Evolutionary conservation across 495 filamentous ascomycete genomes (phyloP).

Genomic region (Penicillium turbatum): DNA sequence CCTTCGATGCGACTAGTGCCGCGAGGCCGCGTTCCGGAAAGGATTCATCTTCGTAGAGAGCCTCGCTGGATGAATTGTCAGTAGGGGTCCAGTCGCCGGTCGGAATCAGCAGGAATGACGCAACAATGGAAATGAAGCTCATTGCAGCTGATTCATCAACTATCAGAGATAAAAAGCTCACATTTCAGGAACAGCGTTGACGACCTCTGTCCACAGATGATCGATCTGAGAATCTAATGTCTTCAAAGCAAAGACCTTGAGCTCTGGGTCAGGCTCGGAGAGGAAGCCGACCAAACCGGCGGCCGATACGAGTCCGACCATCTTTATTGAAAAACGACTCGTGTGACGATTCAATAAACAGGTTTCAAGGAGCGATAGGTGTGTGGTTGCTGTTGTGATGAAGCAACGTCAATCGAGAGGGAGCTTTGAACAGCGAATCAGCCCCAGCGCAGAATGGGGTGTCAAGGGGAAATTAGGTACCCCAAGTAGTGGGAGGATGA

Average conservation of each 20-base stretch:
- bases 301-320: slow-evolving; percentile 93
- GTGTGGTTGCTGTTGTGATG: slow-evolving; percentile 32
- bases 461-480: slow-evolving; percentile 6
- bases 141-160: neutral
- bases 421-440: slow-evolving; percentile 30
- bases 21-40: slow-evolving; percentile 94
- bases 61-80: slow-evolving; percentile 62
- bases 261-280: slow-evolving; percentile 85
- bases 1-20: slow-evolving; percentile 90
- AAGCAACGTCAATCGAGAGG: slow-evolving; percentile 37
- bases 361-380: slow-evolving; percentile 15
- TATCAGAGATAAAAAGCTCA: slow-evolving; percentile 43
- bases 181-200: slow-evolving; percentile 88
- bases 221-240: slow-evolving; percentile 94
- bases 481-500: slow-evolving; percentile 12
- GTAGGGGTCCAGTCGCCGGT: slow-evolving; percentile 5
- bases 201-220: slow-evolving; percentile 94
- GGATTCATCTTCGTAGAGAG: slow-evolving; percentile 90
- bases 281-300: slow-evolving; percentile 94
- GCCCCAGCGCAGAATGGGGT: slow-evolving; percentile 14
- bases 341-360: slow-evolving; percentile 10
- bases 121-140: slow-evolving; percentile 1
- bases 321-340: slow-evolving; percentile 37
- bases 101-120: slow-evolving; percentile 4
- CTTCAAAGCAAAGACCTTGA: slow-evolving; percentile 90